Percentiles rank a stretch among this genome's conserved stretches.
Evolutionary conservation across 73 alveolate genomes (phyloP).

Genomic region (Paramecium tetraurelia): DNA sequence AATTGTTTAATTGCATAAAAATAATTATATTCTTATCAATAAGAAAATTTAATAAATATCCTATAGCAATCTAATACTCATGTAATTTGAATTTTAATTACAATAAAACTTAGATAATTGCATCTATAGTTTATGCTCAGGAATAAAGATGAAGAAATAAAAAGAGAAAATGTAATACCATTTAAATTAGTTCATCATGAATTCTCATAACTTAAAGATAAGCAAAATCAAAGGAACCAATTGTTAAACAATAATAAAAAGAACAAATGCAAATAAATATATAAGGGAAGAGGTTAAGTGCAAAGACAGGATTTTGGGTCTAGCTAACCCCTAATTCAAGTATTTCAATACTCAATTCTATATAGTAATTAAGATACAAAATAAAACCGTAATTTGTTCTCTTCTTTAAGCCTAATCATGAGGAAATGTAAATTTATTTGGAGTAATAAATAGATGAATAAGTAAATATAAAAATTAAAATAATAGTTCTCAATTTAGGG

Average conservation of each 20-base stretch:
- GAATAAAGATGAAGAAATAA: conserved; percentile 1
- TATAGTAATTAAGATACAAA: neutral
- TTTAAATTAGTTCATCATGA: neutral
- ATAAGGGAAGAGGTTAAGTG: neutral
- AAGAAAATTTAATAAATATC: neutral
- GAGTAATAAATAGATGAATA: conserved; percentile 19
- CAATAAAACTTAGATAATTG: neutral
- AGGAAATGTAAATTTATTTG: neutral
- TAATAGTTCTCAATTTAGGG: neutral
- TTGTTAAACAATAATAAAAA: neutral
- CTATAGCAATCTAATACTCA: neutral
- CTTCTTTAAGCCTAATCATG: neutral
- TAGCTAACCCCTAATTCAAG: neutral
- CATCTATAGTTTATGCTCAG: neutral
- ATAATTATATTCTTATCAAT: neutral
- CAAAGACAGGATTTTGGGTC: neutral
- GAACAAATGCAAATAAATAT: neutral
- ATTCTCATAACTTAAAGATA: neutral
- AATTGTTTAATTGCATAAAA: neutral
- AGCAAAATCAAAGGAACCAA: neutral
- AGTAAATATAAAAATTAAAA: neutral
- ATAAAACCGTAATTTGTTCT: neutral
- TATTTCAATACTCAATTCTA: neutral
- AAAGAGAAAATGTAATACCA: neutral
- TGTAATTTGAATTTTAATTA: neutral